phyloP scores from a whole-genome alignment of 768 basidiomycete genomes.

The Cantharellus anzutake region DNA sequence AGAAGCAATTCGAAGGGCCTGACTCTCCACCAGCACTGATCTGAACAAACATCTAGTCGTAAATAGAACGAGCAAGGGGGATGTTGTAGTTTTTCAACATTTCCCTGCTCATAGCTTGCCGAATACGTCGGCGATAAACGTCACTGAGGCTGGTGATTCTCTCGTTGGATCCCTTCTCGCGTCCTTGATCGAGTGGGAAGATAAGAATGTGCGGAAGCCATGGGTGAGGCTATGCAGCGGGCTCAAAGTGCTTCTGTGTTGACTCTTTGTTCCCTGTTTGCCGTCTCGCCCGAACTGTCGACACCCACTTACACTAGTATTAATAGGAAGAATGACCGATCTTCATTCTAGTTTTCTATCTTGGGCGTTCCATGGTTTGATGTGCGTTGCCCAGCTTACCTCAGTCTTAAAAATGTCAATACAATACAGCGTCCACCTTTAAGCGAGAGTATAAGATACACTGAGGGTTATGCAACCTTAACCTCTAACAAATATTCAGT shows the following conservation, averaged over 20 bases:
- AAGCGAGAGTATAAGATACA: too few species aligned
- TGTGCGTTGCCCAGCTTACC: too few species aligned
- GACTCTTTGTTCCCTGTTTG: constrained; percentile 35
- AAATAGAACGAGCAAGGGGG: constrained; percentile 23
- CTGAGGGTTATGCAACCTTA: too few species aligned
- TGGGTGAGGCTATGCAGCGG: constrained; percentile 28
- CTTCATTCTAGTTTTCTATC: too few species aligned
- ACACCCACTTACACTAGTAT: too few species aligned
- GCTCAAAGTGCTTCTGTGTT: constrained; percentile 50
- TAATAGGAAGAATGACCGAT: too few species aligned
- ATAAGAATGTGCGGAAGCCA: constrained; percentile 11
- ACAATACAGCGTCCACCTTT: too few species aligned
- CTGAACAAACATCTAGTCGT: constrained; percentile 28
- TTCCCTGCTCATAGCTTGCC: constrained; percentile 35
- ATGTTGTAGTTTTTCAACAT: constrained; percentile 47
- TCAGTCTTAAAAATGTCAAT: too few species aligned
- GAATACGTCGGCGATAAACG: constrained; percentile 34
- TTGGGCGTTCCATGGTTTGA: too few species aligned
- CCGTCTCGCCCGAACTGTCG: constrained; percentile 43
- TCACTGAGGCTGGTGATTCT: constrained; percentile 86
- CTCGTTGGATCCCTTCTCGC: constrained; percentile 60
- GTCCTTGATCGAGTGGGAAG: neutral
- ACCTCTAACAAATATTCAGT: too few species aligned
- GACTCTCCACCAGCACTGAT: constrained; percentile 31
- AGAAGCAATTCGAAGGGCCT: constrained; percentile 25